Conservation (phyloP, 306 rosid species). For the Trifolium subterraneum region DNA sequence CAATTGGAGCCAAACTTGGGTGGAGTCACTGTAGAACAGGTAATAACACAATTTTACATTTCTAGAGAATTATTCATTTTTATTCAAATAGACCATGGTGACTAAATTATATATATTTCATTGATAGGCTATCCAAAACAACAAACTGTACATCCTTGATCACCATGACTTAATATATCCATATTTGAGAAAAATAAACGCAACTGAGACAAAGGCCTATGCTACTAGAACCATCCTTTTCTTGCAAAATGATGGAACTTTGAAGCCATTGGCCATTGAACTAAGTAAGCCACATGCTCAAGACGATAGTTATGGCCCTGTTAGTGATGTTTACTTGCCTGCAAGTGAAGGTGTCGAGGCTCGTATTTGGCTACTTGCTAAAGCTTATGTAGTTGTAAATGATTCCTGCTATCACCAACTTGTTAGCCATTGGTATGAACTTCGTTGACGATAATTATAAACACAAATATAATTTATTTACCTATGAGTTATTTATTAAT, state of each 20-base stretch:
- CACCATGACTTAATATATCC: slow-evolving; percentile 68
- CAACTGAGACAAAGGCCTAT: slow-evolving; percentile 56
- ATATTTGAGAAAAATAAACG: slow-evolving; percentile 63
- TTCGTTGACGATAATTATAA: not conserved
- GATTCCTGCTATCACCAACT: slow-evolving; percentile 78
- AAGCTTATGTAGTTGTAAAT: slow-evolving; percentile 73
- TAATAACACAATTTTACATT: slow-evolving; percentile 19
- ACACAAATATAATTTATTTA: not conserved
- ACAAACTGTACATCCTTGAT: slow-evolving; percentile 66
- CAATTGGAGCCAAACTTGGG: slow-evolving; percentile 57
- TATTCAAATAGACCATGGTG: not conserved
- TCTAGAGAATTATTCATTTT: not conserved
- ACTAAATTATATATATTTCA: slow-evolving; percentile 10
- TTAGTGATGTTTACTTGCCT: slow-evolving; percentile 59
- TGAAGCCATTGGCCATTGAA: slow-evolving; percentile 77
- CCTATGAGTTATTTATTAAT: not conserved
- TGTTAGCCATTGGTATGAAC: slow-evolving; percentile 67
- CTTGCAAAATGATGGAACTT: slow-evolving; percentile 69
- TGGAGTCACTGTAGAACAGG: slow-evolving; percentile 65
- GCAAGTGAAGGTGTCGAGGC: slow-evolving; percentile 61
- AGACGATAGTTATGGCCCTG: slow-evolving; percentile 62
- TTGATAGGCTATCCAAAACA: slow-evolving; percentile 58
- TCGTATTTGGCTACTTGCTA: slow-evolving; percentile 70
- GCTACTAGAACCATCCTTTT: slow-evolving; percentile 67
- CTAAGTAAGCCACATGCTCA: slow-evolving; percentile 64